Evolutionary conservation across 768 basidiomycete genomes (phyloP), one percentile per base, ranked within the genome.

Genomic region (Scleroderma citrinum): DNA sequence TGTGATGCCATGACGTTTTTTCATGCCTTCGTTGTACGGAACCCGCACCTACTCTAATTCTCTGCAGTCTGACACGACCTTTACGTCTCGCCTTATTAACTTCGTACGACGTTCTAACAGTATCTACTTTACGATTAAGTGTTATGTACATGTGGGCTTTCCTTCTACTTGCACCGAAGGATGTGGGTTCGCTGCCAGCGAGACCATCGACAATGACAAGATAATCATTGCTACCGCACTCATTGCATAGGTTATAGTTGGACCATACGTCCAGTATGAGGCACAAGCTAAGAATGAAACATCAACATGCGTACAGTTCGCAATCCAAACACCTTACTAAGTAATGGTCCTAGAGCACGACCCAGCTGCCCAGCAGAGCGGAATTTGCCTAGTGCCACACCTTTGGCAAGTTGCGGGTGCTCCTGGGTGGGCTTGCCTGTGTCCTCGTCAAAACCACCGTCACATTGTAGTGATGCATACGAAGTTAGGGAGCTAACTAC

Each of bases 351-450:
- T 32, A 96, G 72, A 4, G 95, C 94, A 49, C 95, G 80, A 3
- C 95, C 95, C 35, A 98, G 77, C 64, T 97, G 95, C 17, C 95
- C 95, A n/a, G 87, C 81, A 7, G 90, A 93, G 46, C 94, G 80
- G 70, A 95, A 96, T 50, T 77, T 60, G 29, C 94, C 93, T 34
- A 95, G 68, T 2, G 89, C 92, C 59, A 79, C 78, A 19, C 92
- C 95, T 62, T 92, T 90, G 5, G 85, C 81, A 38, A 95, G 76
- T 50, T 82, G 71, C 2, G 85, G 81, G 56, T 86, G 79, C 54
- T 76, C 73, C 53, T 72, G 69, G 8, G 64, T 54, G 1, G 75
- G 66, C 60, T 86, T 82, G 8, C 80, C 81, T 1, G 79, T 81
- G 34, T 73, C 72, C 8, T 70, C 65, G 59, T 84, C 81, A 14